These are phyloP conservation scores for Tremella mesenterica DNA, from an alignment of 768 basidiomycete species.

Conservation along the genomic window DNA sequence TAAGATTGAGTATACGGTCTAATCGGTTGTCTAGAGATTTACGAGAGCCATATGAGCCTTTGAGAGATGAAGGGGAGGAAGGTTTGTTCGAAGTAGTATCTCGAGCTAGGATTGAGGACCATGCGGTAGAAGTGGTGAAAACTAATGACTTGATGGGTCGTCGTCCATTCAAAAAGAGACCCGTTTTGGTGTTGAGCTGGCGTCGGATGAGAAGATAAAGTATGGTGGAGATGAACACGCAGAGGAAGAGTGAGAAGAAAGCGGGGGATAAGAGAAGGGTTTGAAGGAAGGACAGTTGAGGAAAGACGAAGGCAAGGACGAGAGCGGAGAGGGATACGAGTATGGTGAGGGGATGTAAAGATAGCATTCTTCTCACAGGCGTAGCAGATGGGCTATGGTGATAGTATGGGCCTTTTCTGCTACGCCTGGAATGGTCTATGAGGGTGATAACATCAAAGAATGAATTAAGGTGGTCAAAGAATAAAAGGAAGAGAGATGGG, in stretches of 20 bases:
- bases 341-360: no score
- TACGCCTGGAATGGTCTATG: no score
- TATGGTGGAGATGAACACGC: neutral
- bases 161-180: no score
- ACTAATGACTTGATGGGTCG: slow-evolving; percentile 49
- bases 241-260: neutral
- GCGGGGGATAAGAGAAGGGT: slow-evolving; percentile 8
- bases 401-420: no score
- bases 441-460: no score
- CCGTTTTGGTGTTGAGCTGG: no score
- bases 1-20: slow-evolving; percentile 69
- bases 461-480: no score
- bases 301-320: slow-evolving; percentile 9
- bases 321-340: slow-evolving; percentile 10
- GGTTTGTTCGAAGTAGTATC: slow-evolving; percentile 85
- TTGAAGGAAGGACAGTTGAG: slow-evolving; percentile 11
- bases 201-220: neutral
- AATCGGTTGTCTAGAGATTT: slow-evolving; percentile 48
- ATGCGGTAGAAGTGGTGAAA: slow-evolving; percentile 88
- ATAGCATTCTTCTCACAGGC: no score
- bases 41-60: neutral
- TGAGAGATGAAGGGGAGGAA: slow-evolving; percentile 47
- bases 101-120: slow-evolving; percentile 80
- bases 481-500: no score
- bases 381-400: no score